Conservation (phyloP, 805 yeast species). For the Jamesozyma spencerorum region DNA sequence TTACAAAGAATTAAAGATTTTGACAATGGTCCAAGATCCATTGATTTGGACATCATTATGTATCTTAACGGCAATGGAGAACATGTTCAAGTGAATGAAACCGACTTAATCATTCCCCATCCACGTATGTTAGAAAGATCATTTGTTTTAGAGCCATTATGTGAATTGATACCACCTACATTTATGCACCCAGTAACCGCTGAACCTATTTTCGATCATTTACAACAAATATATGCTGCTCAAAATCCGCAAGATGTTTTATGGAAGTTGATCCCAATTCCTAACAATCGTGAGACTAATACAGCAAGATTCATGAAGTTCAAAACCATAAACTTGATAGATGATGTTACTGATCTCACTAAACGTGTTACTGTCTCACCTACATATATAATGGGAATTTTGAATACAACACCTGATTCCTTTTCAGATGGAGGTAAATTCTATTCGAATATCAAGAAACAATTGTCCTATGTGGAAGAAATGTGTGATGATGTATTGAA, state of each 20-base stretch:
- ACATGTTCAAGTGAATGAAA: conserved; percentile 40
- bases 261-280: conserved; percentile 41
- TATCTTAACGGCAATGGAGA: conserved; percentile 34
- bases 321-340: conserved; percentile 33
- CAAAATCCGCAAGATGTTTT: conserved; percentile 45
- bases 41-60: conserved; percentile 80
- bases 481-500: conserved; percentile 55
- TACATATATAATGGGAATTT: conserved; percentile 75
- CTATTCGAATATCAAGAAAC: conserved; percentile 29
- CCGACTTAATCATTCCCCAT: conserved; percentile 72
- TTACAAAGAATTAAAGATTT: conserved; percentile 64
- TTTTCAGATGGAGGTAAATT: conserved; percentile 78
- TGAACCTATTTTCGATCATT: conserved; percentile 64
- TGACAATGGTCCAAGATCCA: conserved; percentile 86
- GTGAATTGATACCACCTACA: conserved; percentile 66
- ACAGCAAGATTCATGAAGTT: conserved; percentile 17
- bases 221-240: conserved; percentile 40
- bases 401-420: conserved; percentile 89
- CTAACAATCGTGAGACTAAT: conserved; percentile 12
- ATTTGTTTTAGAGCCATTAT: conserved; percentile 82
- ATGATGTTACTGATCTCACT: conserved; percentile 35
- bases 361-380: conserved; percentile 21
- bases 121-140: conserved; percentile 79
- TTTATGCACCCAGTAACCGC: conserved; percentile 77
- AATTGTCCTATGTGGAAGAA: conserved; percentile 37